A percentile compares a stretch with the other conserved stretches of the same genome.
phyloP scores from a whole-genome alignment of 306 rosid genomes.

The Lotus japonicus region DNA sequence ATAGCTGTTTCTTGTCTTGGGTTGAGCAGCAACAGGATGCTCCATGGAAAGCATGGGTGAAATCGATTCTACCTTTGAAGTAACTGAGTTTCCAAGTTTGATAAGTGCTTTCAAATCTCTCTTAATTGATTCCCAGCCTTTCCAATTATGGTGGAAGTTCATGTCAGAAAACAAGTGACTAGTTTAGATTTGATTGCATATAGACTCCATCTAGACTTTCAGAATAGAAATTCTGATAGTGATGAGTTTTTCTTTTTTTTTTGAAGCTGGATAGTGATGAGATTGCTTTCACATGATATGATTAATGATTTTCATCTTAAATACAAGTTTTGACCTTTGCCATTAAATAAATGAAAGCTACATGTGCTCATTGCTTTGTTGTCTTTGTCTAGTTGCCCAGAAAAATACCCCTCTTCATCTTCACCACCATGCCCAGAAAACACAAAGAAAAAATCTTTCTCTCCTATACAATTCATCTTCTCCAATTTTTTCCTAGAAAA shows the following conservation, averaged over 20 bases:
- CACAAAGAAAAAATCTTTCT: no score
- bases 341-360: conserved; percentile 20
- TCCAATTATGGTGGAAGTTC: conserved; percentile 7
- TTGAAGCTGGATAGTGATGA: no score
- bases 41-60: conserved; percentile 86
- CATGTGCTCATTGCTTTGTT: not conserved
- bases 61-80: conserved; percentile 45
- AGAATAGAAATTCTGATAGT: conserved; percentile 14
- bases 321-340: conserved; percentile 5
- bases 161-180: conserved; percentile 15
- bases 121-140: not conserved
- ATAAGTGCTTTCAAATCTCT: conserved; percentile 4
- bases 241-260: no score
- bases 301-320: conserved; percentile 23
- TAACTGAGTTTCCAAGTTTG: conserved; percentile 31
- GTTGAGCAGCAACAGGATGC: conserved; percentile 91
- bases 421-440: no score
- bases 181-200: conserved; percentile 26
- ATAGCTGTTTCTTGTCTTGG: conserved; percentile 94
- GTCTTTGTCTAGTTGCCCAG: no score
- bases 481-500: no score
- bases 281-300: conserved; percentile 23
- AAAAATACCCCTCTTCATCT: no score
- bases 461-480: no score
- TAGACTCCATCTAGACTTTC: conserved; percentile 11